Evolutionary conservation across 192 early-diverging fungal genomes (phyloP).

Genomic region (Mycoemilia scoparia): DNA sequence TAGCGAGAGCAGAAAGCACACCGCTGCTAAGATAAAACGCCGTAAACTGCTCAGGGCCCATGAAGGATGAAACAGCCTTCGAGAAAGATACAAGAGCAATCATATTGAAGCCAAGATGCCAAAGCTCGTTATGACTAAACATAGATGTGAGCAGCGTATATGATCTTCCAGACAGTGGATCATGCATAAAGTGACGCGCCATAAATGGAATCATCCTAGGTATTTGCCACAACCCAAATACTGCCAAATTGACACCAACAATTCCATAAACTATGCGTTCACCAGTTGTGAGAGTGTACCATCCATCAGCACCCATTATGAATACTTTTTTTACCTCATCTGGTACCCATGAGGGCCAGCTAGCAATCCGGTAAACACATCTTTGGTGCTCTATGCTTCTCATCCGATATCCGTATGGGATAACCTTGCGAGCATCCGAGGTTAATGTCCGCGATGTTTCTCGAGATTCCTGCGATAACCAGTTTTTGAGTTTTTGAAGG

Average conservation of each 20-base stretch:
- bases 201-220: slow-evolving; percentile 47
- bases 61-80: slow-evolving; percentile 17
- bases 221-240: slow-evolving; percentile 63
- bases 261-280: slow-evolving; percentile 25
- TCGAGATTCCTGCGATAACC: too few relatives aligned
- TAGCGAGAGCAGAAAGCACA: slow-evolving; percentile 40
- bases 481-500: too few relatives aligned
- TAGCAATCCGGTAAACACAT: slow-evolving; percentile 13
- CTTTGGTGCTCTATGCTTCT: too few relatives aligned
- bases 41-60: slow-evolving; percentile 50
- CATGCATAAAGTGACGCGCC: slow-evolving; percentile 56
- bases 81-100: slow-evolving; percentile 57
- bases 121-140: slow-evolving; percentile 54
- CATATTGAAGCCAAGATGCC: slow-evolving; percentile 71
- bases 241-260: slow-evolving; percentile 49
- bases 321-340: slow-evolving; percentile 12
- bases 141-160: slow-evolving; percentile 61
- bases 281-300: slow-evolving; percentile 11
- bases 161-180: slow-evolving; percentile 42
- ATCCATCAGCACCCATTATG: slow-evolving; percentile 8
- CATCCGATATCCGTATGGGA: too few relatives aligned
- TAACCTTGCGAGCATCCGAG: too few relatives aligned
- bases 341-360: slow-evolving; percentile 17
- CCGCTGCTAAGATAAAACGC: slow-evolving; percentile 65
- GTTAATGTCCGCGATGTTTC: too few relatives aligned